phyloP scores from a whole-genome alignment of 2,329 filamentous ascomycete genomes.

The Pseudonectria buxi region DNA sequence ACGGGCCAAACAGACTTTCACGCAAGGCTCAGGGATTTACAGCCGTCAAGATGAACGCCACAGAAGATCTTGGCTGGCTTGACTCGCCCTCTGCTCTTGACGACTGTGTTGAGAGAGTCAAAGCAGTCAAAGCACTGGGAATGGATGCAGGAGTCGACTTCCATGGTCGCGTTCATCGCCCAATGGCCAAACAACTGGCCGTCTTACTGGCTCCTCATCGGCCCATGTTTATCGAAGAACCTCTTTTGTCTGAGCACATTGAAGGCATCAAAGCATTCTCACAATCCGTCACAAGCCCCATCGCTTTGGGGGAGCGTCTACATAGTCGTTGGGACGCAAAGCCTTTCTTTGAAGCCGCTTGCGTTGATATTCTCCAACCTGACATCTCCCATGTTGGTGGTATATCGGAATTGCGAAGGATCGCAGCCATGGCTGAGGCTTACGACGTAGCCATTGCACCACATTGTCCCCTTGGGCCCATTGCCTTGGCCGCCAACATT shows the following conservation, averaged over 20 bases:
- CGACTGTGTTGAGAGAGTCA: conserved; percentile 58
- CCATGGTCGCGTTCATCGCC: conserved; percentile 68
- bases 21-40: conserved; percentile 57
- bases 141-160: conserved; percentile 72
- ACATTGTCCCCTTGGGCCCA: conserved; percentile 66
- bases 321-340: conserved; percentile 69
- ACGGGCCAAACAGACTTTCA: conserved; percentile 36
- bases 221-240: conserved; percentile 73
- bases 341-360: conserved; percentile 60
- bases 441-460: conserved; percentile 70
- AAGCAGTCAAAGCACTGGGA: conserved; percentile 60
- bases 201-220: conserved; percentile 58
- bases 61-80: conserved; percentile 68
- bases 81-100: conserved; percentile 62
- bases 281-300: conserved; percentile 43
- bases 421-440: conserved; percentile 64
- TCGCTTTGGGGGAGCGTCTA: conserved; percentile 66
- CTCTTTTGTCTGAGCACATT: conserved; percentile 60
- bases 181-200: conserved; percentile 75
- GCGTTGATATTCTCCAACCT: conserved; percentile 66
- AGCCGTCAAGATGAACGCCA: conserved; percentile 73
- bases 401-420: conserved; percentile 63
- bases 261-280: conserved; percentile 48
- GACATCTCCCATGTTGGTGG: conserved; percentile 67
- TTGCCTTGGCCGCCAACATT: conserved; percentile 64